Conservation (phyloP, 345 rosid genomes). For the Syzygium jambos region DNA sequence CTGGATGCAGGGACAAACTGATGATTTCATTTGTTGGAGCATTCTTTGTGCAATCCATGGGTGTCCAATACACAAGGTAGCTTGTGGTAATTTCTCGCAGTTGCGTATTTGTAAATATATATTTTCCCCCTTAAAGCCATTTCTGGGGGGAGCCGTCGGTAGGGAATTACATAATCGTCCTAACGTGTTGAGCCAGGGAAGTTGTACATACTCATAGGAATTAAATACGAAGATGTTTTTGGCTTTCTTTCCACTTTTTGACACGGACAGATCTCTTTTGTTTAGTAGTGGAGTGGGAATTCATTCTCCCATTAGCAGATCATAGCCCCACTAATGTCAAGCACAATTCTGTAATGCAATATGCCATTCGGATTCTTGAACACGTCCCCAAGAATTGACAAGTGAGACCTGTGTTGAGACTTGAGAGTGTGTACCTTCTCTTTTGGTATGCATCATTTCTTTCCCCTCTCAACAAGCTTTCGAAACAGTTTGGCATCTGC, state of each 20-base stretch:
- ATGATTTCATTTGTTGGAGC: neutral
- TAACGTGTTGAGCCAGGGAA: neutral
- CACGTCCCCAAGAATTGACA: neutral
- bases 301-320: neutral
- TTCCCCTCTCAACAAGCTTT: too few species aligned
- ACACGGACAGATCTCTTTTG: neutral
- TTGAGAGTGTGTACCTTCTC: too few species aligned
- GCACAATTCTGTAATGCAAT: neutral
- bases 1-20: neutral
- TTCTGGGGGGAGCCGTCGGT: neutral
- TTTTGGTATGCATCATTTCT: too few species aligned
- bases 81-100: neutral
- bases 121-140: neutral
- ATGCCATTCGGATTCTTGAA: neutral
- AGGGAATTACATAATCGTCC: neutral
- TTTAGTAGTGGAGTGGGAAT: neutral
- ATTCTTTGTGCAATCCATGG: neutral
- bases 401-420: too few species aligned
- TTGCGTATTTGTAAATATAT: neutral
- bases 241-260: neutral
- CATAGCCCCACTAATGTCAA: neutral
- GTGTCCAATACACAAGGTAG: neutral
- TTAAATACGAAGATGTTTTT: neutral
- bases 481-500: too few species aligned
- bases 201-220: neutral